phyloP scores from a whole-genome alignment of 495 filamentous ascomycete genomes.

The Penicillium lagena region DNA sequence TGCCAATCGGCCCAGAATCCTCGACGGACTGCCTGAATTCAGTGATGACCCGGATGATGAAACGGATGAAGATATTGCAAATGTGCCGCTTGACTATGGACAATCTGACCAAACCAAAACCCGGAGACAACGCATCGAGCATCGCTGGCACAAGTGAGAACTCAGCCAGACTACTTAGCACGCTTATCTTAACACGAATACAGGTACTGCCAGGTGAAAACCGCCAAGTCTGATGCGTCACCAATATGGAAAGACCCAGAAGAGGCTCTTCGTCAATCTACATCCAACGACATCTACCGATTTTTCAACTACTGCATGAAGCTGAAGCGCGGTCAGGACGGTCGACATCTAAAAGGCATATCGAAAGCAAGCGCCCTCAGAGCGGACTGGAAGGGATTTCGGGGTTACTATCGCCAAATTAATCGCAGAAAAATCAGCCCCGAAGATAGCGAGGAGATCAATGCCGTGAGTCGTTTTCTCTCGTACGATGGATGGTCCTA shows the following conservation, averaged over 20 bases:
- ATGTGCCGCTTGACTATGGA: constrained; percentile 18
- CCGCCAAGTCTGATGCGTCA: constrained; percentile 2
- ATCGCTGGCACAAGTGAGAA: constrained; percentile 16
- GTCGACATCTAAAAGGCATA: constrained; percentile 9
- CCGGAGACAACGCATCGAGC: constrained; percentile 7
- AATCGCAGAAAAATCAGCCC: constrained; percentile 9
- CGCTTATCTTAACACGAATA: neutral
- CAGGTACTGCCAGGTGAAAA: constrained; percentile 8
- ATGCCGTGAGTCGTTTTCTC: constrained; percentile 7
- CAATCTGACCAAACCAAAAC: constrained; percentile 11
- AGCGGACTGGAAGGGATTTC: constrained; percentile 16
- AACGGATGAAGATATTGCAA: constrained; percentile 12
- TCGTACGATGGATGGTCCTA: neutral
- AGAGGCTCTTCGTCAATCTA: constrained; percentile 4
- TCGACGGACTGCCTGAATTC: constrained; percentile 2
- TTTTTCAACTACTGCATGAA: constrained; percentile 15
- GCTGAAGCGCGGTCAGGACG: constrained; percentile 5
- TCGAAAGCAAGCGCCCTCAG: constrained; percentile 10
- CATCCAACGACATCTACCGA: constrained; percentile 7
- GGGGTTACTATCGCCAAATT: constrained; percentile 16
- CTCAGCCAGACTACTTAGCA: neutral
- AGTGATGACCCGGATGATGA: constrained; percentile 16
- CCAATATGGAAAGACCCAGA: constrained; percentile 6
- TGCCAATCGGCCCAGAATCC: neutral
- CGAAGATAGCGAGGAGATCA: constrained; percentile 18